Base-by-base conservation (phyloP, 2,329 filamentous ascomycete genomes). In the Phaeosphaeriaceae sp. region DNA sequence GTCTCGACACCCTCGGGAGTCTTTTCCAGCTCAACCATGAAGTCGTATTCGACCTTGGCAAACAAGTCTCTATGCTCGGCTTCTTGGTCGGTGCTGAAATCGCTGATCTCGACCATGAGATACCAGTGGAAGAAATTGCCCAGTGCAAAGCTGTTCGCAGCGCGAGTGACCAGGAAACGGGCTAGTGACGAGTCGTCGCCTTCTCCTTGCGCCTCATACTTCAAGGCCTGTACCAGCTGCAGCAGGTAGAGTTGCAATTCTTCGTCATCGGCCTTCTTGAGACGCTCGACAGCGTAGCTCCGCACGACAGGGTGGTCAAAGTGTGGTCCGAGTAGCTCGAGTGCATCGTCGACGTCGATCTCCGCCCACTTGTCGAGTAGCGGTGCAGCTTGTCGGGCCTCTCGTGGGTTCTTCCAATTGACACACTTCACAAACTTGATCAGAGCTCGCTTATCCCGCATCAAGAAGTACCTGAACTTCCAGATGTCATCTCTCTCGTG, bases 91-190 rank as follows among this genome's bases (percentile, higher is more conserved):
- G 88, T 88, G 65, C 91, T 93, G 42, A 80, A 78, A 75, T 97
- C 94, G 68, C 96, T 93, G 67, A 94, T 96, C 79, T 99, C 96
- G 1, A 99, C 95, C 89, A 97, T 97, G 2, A 99, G 84, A 77
- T 98, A 99, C 95, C 95, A 99, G 77, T 97, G 92, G 54, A 99
- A 88, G 79, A 96, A 97, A 75, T 97, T 99, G 28, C 94, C 95
- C 1, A 99, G 85, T 59, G 91, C 90, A 71, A 97, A 92, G 72
- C 97, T 98, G 61, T 90, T 88, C 15, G 92, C 91, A 3, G 95
- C 96, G 35, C 95, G 88, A 1, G 91, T 88, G 56, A 99, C 95
- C 2, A 99, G 83, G 73, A 99, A 99, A 23, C 87, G 88, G 2
- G 94, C 94, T 6, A 99, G 82, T 0, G 94, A 97, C 0, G 94